Evolutionary conservation across 2,329 filamentous ascomycete species (phyloP), one percentile per base, ranked within the genome.

Genomic region (Arthrobotrys conoides): DNA sequence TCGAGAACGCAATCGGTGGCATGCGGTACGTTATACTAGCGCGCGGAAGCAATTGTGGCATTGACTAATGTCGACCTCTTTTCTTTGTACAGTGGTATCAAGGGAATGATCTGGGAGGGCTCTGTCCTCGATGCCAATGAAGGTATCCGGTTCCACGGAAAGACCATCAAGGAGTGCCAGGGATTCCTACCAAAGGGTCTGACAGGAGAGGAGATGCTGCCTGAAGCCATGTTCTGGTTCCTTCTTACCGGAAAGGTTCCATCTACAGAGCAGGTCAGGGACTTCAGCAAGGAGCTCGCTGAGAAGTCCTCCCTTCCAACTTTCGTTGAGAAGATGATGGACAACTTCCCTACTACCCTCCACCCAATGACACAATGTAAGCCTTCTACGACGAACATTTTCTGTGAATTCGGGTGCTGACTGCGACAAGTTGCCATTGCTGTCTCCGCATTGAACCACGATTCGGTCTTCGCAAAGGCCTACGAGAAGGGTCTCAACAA

Each of bases 151-250:
- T 99, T 99, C 88, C 96, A 98, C 85, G 96, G 96, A 84, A 92
- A 92, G 83, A 97, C 94, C 80, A 99, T 99, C 88, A 97, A 97
- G 87, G 95, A 99, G 84, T 99, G 96, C 87, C 96, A 98, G 84
- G 90, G 91, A 82, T 91, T 94, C 85, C 90, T 98, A 16, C 94
- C 96, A 84, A 98, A 97, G 88, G 96, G 95, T 82, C 93, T 89
- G 76, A 90, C 92, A 1, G 93, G 95, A 83, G 96, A 93, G 5
- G 95, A 98, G 87, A 99, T 98, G 96, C 89, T 98, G 12, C 96
- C 96, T 59, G 96, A 99, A 86, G 91, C 95, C 85, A 99, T 99
- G 96, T 99, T 99, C 89, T 99, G 96, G 96, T 90, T 98, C 49
- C 90, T 99, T 64, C 88, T 99, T 82, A 99, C 96, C 9, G 96